Percentiles rank a stretch among this genome's conserved stretches.
Conservation (phyloP, 108 stramenopile genomes). For the Fistulifera pelliculosa region DNA sequence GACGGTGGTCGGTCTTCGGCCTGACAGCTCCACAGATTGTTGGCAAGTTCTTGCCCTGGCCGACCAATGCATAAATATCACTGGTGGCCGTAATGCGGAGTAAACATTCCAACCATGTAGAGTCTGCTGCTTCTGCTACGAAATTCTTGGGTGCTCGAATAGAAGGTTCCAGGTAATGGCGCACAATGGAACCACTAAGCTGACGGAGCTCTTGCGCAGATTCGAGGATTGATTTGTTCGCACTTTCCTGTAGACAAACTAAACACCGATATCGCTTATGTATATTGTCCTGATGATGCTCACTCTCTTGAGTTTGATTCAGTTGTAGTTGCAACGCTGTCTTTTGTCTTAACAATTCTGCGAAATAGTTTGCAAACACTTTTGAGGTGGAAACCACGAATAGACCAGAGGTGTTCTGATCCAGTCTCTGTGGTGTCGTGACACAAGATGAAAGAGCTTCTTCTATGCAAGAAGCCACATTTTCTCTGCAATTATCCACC, state of each 20-base stretch:
- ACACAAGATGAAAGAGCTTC: conserved; percentile 36
- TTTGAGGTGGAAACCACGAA: conserved; percentile 68
- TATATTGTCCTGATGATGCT: conserved; percentile 27
- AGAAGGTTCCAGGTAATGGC: conserved; percentile 65
- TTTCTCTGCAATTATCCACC: conserved; percentile 78
- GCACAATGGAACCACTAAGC: conserved; percentile 23
- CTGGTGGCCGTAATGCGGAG: conserved; percentile 46
- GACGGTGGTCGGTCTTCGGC: conserved; percentile 25
- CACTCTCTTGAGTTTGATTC: not conserved
- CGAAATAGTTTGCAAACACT: conserved; percentile 74
- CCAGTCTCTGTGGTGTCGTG: conserved; percentile 61
- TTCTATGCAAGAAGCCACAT: conserved; percentile 48
- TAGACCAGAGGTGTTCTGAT: conserved; percentile 78
- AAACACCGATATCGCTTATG: conserved; percentile 73
- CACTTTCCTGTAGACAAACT: conserved; percentile 35
- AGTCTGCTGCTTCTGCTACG: conserved; percentile 16
- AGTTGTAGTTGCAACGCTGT: conserved; percentile 14
- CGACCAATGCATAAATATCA: conserved; percentile 29
- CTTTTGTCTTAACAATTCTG: conserved; percentile 60
- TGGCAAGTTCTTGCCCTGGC: conserved; percentile 13
- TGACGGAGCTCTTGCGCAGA: not conserved
- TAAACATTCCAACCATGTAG: conserved; percentile 65
- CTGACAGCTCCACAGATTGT: conserved; percentile 4
- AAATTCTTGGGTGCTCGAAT: conserved; percentile 59
- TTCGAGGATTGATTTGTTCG: not conserved